Evolutionary conservation across 345 rosid species (phyloP), one percentile per base, ranked within the genome.

Genomic region (Eucalyptus paniculata): DNA sequence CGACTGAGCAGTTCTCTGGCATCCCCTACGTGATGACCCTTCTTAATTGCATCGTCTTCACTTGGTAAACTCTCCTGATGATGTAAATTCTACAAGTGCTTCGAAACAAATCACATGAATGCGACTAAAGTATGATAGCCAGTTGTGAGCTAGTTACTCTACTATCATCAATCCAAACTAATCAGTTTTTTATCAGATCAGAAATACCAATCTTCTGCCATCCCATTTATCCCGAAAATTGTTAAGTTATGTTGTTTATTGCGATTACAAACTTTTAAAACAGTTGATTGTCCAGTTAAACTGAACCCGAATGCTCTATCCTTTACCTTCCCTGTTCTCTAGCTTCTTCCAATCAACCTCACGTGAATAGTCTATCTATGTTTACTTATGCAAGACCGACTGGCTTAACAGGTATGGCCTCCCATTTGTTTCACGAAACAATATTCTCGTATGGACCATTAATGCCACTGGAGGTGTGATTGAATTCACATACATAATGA

Each of bases 351-450:
- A 77, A 77, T 40, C 47, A 40, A 37, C 83, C 83, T 37, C 15
- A 7, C 28, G 15, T 6, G 42, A 34, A 34, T 37, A 37, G 82
- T 77, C 28, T 30, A 62, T 30, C 34, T 77, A 37, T 77, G 47
- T 77, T 12, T 37, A 77, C 45, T 77, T 11, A 77, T 37, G 83
- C 83, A 77, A 21, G 28, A 37, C 83, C 15, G 28, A 37, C 28
- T 77, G 47, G 83, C 83, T 77, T 37, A 37, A 77, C 93, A 93
- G 94, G 94, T 93, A 93, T 51, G 92, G 94, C 7, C 86, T 93
- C 30, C 94, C 94, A 6, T 93, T 93, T 83, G 92, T 93, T 60
- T 92, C 93, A 15, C 89, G 58, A 87, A 86, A 93, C 88, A 93
- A 93, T 86, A 15, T 92, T 18, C 50, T 93, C 87, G 87, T 93